phyloP scores from a whole-genome alignment of 495 filamentous ascomycete genomes.

The Penicillium macrosclerotiorum region DNA sequence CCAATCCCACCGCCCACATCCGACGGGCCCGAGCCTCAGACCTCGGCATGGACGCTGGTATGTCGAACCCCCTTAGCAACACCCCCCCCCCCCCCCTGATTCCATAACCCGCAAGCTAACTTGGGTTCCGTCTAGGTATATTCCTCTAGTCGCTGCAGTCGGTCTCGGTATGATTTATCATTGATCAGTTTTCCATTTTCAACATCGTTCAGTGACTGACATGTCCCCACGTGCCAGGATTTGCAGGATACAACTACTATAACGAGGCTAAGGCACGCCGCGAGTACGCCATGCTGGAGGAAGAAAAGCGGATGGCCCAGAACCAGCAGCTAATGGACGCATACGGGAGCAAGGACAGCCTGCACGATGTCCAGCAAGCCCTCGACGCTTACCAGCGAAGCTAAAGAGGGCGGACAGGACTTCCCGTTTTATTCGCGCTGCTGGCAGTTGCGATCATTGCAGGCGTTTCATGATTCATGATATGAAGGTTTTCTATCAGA shows the following conservation, averaged over 20 bases:
- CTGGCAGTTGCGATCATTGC: constrained; percentile 1
- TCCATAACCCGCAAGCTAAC: background rate
- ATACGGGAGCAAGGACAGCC: constrained; percentile 56
- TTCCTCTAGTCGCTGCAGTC: constrained; percentile 32
- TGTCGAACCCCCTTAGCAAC: background rate
- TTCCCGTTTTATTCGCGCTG: background rate
- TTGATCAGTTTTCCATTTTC: background rate
- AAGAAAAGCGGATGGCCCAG: constrained; percentile 32
- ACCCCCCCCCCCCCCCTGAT: no score
- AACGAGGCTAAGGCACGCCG: constrained; percentile 11
- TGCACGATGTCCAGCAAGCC: constrained; percentile 58
- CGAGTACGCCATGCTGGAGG: constrained; percentile 18
- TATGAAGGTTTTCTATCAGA: background rate
- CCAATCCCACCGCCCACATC: constrained; percentile 13
- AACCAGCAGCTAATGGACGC: constrained; percentile 50
- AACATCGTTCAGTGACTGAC: background rate
- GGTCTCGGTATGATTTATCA: constrained; percentile 26
- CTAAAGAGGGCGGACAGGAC: background rate
- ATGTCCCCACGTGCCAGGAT: constrained; percentile 18
- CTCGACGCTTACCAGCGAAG: constrained; percentile 42
- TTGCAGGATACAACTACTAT: constrained; percentile 32
- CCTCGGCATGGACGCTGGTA: constrained; percentile 22
- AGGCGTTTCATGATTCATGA: background rate
- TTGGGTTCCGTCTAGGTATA: constrained; percentile 18
- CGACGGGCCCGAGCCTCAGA: constrained; percentile 15